phyloP scores from a whole-genome alignment of 2,329 filamentous ascomycete species.

The Beauveria asiatica region DNA sequence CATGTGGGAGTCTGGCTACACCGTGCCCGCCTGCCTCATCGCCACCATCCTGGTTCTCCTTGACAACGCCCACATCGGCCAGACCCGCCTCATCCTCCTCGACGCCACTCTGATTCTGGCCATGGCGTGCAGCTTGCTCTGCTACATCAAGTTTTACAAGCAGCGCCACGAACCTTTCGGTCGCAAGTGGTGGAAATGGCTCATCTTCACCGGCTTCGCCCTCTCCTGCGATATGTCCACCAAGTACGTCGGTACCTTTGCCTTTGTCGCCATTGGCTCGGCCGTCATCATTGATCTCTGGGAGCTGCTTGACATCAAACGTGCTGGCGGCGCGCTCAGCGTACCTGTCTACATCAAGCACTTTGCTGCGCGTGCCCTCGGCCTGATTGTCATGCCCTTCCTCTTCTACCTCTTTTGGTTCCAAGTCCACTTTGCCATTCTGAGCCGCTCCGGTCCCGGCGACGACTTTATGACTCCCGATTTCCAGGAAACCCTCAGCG shows the following conservation, averaged over 20 bases:
- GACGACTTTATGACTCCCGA: conserved; percentile 99
- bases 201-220: conserved; percentile 86
- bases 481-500: conserved; percentile 93
- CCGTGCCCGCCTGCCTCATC: conserved; percentile 81
- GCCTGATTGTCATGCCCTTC: conserved; percentile 84
- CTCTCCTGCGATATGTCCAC: conserved; percentile 97
- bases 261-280: conserved; percentile 92
- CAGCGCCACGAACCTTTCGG: conserved; percentile 80
- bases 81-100: conserved; percentile 88
- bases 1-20: conserved; percentile 99
- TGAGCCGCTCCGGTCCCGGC: conserved; percentile 80
- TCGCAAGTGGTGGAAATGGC: conserved; percentile 99
- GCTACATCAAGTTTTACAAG: conserved; percentile 98
- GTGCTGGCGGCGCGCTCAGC: conserved; percentile 69
- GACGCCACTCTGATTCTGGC: conserved; percentile 91
- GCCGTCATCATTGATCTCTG: conserved; percentile 92
- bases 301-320: conserved; percentile 85
- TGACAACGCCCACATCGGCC: conserved; percentile 95
- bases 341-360: conserved; percentile 79
- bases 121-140: conserved; percentile 90
- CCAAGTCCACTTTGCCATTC: conserved; percentile 94
- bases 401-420: conserved; percentile 99
- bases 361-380: conserved; percentile 77
- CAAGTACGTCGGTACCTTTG: conserved; percentile 95
- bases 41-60: conserved; percentile 82